A percentile compares a stretch with the other conserved stretches of the same genome.
Conservation (phyloP, 2,329 filamentous ascomycete genomes). For the Exophiala oligosperma region DNA sequence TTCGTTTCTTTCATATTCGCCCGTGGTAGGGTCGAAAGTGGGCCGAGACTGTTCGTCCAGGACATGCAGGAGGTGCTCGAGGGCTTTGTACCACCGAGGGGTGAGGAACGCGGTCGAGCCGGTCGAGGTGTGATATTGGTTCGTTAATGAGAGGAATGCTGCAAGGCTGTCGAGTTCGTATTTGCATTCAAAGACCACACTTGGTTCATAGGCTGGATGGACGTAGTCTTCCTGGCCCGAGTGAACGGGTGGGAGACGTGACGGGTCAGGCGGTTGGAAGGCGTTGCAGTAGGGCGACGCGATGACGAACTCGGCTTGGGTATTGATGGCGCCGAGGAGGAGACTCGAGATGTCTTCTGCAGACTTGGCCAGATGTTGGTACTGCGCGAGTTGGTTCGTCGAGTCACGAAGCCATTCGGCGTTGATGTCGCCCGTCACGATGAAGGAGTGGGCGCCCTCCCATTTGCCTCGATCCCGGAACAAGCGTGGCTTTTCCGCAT, state of each 20-base stretch:
- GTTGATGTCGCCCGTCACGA: constrained; percentile 91
- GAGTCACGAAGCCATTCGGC: constrained; percentile 88
- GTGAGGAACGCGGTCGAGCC: constrained; percentile 76
- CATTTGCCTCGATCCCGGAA: constrained; percentile 62
- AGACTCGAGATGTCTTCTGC: constrained; percentile 76
- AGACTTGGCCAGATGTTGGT: constrained; percentile 79
- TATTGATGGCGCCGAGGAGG: constrained; percentile 92
- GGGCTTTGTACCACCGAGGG: constrained; percentile 72
- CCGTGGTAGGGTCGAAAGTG: constrained; percentile 73
- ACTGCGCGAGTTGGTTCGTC: constrained; percentile 89
- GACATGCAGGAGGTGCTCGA: constrained; percentile 72
- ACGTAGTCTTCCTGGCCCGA: constrained; percentile 84
- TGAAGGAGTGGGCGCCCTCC: constrained; percentile 85
- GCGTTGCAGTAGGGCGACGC: constrained; percentile 96
- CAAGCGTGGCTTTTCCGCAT: constrained; percentile 39
- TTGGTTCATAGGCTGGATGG: constrained; percentile 81
- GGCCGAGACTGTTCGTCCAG: constrained; percentile 75
- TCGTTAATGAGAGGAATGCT: constrained; percentile 81
- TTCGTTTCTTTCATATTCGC: constrained; percentile 66
- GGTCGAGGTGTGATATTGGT: constrained; percentile 82
- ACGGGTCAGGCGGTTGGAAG: constrained; percentile 90
- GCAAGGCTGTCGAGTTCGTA: constrained; percentile 96
- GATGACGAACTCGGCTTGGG: constrained; percentile 92
- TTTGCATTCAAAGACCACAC: constrained; percentile 94
- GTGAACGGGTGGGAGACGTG: constrained; percentile 66